phyloP scores from a whole-genome alignment of 768 basidiomycete genomes.

The Arthromyces matolae region DNA sequence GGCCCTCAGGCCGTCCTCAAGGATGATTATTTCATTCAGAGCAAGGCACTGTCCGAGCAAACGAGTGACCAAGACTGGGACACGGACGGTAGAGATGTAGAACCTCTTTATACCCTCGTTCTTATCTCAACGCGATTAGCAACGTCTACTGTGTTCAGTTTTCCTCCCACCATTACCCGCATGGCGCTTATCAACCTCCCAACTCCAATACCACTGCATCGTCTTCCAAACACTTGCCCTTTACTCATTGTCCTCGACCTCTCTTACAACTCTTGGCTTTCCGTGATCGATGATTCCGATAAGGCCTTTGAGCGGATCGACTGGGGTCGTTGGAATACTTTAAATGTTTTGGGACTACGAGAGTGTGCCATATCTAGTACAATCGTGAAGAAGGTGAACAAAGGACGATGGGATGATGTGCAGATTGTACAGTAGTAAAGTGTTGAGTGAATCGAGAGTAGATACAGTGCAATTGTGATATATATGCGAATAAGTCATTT shows the following conservation, averaged over 20 bases:
- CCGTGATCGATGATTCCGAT: conserved; percentile 24
- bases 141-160: conserved; percentile 39
- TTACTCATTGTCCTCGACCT: conserved; percentile 61
- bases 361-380: conserved; percentile 44
- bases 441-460: too few relatives aligned
- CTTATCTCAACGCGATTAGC: conserved; percentile 48
- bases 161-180: conserved; percentile 64
- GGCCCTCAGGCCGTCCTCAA: conserved; percentile 47
- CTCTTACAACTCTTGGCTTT: conserved; percentile 58
- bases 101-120: conserved; percentile 43
- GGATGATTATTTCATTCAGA: conserved; percentile 38
- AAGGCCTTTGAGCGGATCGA: conserved; percentile 46
- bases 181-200: conserved; percentile 56
- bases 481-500: conserved; percentile 5
- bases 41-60: not conserved
- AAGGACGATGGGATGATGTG: conserved; percentile 65
- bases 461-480: too few relatives aligned
- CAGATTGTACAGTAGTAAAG: conserved; percentile 38
- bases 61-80: conserved; percentile 39
- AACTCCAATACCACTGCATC: conserved; percentile 45
- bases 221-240: conserved; percentile 58
- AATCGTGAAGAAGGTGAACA: conserved; percentile 47
- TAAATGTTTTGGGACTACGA: conserved; percentile 55
- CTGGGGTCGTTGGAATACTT: conserved; percentile 53
- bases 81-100: conserved; percentile 29